These are phyloP conservation scores for Cladophialophora chaetospira DNA, from an alignment of 2,329 filamentous ascomycete genomes.

Conservation along the genomic window DNA sequence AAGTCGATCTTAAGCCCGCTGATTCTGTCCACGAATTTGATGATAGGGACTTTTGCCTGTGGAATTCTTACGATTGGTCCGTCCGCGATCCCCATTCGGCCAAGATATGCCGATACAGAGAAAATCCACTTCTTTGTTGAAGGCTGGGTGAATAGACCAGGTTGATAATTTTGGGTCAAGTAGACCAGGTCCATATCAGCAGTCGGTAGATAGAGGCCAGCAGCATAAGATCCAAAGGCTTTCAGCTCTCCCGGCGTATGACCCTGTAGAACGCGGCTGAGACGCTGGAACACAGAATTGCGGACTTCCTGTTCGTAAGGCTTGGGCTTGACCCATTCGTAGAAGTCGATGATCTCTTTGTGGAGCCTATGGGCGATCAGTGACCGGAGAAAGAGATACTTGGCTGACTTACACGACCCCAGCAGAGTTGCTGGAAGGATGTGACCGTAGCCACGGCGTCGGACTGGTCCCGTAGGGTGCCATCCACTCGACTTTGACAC, in stretches of 20 bases:
- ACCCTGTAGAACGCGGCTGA: constrained; percentile 62
- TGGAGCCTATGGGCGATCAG: constrained; percentile 66
- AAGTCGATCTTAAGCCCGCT: constrained; percentile 87
- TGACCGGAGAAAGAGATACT: background rate
- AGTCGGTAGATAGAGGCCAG: constrained; percentile 73
- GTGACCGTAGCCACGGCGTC: constrained; percentile 19
- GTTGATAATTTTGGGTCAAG: constrained; percentile 63
- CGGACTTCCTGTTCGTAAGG: constrained; percentile 77
- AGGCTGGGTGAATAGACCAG: constrained; percentile 36
- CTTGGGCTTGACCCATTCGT: constrained; percentile 76
- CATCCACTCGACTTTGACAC: constrained; percentile 20
- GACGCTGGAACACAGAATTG: constrained; percentile 67
- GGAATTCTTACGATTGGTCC: constrained; percentile 68
- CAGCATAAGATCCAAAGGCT: constrained; percentile 92
- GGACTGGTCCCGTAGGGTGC: constrained; percentile 4
- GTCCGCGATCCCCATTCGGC: constrained; percentile 57
- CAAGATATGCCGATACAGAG: constrained; percentile 64
- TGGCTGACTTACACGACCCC: constrained; percentile 28
- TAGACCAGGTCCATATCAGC: constrained; percentile 95
- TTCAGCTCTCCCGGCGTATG: constrained; percentile 64
- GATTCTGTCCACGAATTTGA: constrained; percentile 80
- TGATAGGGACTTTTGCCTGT: constrained; percentile 80
- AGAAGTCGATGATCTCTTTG: constrained; percentile 88
- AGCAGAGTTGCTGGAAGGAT: constrained; percentile 11
- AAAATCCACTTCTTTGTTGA: constrained; percentile 57